Base-by-base conservation (phyloP, 129 eudicot genomes). In the Flaveria ramosissima region DNA sequence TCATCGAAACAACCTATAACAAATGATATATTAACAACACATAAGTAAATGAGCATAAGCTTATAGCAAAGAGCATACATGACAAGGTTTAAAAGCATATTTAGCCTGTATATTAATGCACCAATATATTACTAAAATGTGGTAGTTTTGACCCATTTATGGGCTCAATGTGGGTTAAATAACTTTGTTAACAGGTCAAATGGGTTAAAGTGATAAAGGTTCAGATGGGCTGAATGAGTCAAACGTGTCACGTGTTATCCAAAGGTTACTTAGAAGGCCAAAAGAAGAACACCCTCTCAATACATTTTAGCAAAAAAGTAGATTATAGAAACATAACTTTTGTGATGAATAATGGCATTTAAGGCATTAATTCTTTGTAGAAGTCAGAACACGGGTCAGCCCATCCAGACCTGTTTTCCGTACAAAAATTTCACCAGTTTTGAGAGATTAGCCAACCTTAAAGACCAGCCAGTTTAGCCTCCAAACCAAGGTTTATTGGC, bases 1-100 rank as follows among this genome's bases (percentile, higher is more conserved):
- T 86, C 92, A 75, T 87, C 89, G 39, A 81, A 82, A 81, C 86
- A 83, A 72, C 96, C 98, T 94, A 72, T 3, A 72, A 36, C 63
- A 78, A 60, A 79, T 2, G 16, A 59, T 39, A 72, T 21, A 15
- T 32, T 26, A 67, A 68, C 61, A 65, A 26, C 20, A 42, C 51
- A 27, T 78, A 36, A 42, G 53, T 10, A 2, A 47, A 47, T 15
- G 45, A 62, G 60, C 53, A 70, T 57, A 53, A 76, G 59, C 41
- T 13, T 51, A 39, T 56, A 71, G 59, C 24, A n/a, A 66, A 36
- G 60, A 72, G 42, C 46, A 41, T 51, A 20, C 10, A 50, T 19
- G 51, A 73, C 12, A 62, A 16, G 11, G 11, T 39, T 73, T 42
- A 17, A 47, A 16, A 26, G 17, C 7, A 39, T 12, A 60, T 11